Evolutionary conservation across 305 asterid genomes (phyloP).

Genomic region (Andrographis paniculata): DNA sequence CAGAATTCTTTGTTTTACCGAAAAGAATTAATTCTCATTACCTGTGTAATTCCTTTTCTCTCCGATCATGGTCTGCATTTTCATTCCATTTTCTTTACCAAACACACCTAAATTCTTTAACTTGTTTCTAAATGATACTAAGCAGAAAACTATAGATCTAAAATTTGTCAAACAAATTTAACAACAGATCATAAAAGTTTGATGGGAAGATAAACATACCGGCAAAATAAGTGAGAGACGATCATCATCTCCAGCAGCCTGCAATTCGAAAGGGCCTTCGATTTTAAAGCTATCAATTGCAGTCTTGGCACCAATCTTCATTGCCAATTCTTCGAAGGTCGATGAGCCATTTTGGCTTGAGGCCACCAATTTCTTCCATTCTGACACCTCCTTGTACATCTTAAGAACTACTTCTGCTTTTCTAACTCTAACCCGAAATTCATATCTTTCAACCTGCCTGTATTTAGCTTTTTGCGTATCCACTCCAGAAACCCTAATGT

Average conservation of each 20-base stretch:
- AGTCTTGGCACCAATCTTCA: slow-evolving; percentile 34
- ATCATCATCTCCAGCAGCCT: slow-evolving; percentile 41
- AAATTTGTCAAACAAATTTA: too few relatives aligned
- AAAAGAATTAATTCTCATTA: too few relatives aligned
- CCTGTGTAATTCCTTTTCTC: too few relatives aligned
- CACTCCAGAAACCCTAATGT: slow-evolving; percentile 46
- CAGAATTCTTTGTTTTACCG: too few relatives aligned
- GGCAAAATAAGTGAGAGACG: slow-evolving; percentile 48
- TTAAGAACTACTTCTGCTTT: slow-evolving; percentile 42
- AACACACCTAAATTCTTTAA: too few relatives aligned
- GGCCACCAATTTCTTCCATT: slow-evolving; percentile 46
- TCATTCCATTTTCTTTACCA: too few relatives aligned
- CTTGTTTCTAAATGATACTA: too few relatives aligned
- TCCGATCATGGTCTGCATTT: too few relatives aligned
- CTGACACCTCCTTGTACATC: slow-evolving; percentile 47
- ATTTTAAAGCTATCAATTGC: slow-evolving; percentile 42
- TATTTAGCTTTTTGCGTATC: slow-evolving; percentile 43
- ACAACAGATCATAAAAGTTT: too few relatives aligned
- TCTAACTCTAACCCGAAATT: slow-evolving; percentile 43
- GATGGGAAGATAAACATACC: slow-evolving; percentile 27
- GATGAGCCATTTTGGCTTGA: slow-evolving; percentile 21
- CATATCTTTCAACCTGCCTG: slow-evolving; percentile 37
- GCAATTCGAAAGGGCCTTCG: slow-evolving; percentile 65
- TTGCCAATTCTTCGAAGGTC: slow-evolving; percentile 41
- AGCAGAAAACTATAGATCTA: too few relatives aligned